Conservation (phyloP, 495 filamentous ascomycete species). For the Xanthoparmelia taractica region DNA sequence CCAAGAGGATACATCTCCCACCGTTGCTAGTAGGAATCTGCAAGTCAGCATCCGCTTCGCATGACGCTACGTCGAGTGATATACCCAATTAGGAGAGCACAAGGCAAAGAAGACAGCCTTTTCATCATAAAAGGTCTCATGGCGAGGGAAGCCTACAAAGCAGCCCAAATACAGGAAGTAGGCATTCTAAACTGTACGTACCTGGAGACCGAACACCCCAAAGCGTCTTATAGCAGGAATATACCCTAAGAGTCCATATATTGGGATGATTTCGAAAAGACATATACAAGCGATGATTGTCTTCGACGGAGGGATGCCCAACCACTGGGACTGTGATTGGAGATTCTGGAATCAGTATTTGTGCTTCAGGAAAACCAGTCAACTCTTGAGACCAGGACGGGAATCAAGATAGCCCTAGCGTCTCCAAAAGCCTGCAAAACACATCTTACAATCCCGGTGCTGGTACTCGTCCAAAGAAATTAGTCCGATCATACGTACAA, state of each 20-base stretch:
- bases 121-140: neutral
- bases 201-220: constrained; percentile 73
- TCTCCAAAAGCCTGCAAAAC: neutral
- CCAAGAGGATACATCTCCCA: constrained; percentile 98
- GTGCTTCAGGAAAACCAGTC: neutral
- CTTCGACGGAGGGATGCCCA: constrained; percentile 64
- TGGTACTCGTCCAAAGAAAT: neutral
- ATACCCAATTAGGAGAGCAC: neutral
- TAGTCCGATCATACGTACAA: constrained; percentile 28
- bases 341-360: neutral
- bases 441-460: neutral
- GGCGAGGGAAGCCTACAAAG: neutral
- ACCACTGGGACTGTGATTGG: constrained; percentile 40
- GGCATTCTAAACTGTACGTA: neutral
- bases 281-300: constrained; percentile 86
- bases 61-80: neutral
- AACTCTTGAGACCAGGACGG: neutral
- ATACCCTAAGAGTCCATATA: constrained; percentile 88
- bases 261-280: constrained; percentile 82
- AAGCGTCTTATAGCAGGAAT: constrained; percentile 67
- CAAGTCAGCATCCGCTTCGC: neutral
- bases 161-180: neutral
- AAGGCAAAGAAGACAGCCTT: neutral
- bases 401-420: neutral
- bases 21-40: constrained; percentile 41